phyloP scores from a whole-genome alignment of 352 stramenopile species.

The Phytophthora kernoviae region DNA sequence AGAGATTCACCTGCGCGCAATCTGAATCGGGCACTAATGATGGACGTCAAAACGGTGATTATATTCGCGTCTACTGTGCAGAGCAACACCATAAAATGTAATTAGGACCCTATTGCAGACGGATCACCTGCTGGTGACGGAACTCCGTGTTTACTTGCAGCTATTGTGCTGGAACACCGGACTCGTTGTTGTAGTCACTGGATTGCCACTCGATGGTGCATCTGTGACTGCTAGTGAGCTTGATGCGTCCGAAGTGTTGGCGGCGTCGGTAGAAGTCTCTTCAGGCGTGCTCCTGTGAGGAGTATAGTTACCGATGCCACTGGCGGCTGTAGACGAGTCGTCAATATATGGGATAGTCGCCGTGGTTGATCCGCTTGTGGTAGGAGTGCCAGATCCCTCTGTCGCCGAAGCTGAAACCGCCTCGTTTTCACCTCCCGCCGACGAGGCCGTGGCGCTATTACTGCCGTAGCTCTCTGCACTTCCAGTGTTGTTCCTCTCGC shows the following conservation, averaged over 20 bases:
- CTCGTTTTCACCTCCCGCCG: neutral
- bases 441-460: slow-evolving; percentile 7
- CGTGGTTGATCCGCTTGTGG: slow-evolving; percentile 2
- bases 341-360: neutral
- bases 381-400: slow-evolving; percentile 10
- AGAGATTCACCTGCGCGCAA: neutral
- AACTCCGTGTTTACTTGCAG: slow-evolving; percentile 13
- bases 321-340: neutral
- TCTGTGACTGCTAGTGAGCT: neutral
- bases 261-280: neutral
- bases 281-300: neutral
- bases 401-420: neutral
- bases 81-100: slow-evolving; percentile 19
- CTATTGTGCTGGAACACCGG: slow-evolving; percentile 9
- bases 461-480: slow-evolving; percentile 1
- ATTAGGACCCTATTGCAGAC: slow-evolving; percentile 3
- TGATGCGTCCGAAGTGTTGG: slow-evolving; percentile 9
- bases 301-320: slow-evolving; percentile 1
- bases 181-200: slow-evolving; percentile 2
- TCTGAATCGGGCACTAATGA: neutral
- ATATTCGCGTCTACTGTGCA: slow-evolving; percentile 23
- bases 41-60: slow-evolving; percentile 16
- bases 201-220: neutral
- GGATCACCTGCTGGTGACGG: neutral
- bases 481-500: neutral